phyloP scores from a whole-genome alignment of 2,329 filamentous ascomycete species.

The Talaromyces sp. region DNA sequence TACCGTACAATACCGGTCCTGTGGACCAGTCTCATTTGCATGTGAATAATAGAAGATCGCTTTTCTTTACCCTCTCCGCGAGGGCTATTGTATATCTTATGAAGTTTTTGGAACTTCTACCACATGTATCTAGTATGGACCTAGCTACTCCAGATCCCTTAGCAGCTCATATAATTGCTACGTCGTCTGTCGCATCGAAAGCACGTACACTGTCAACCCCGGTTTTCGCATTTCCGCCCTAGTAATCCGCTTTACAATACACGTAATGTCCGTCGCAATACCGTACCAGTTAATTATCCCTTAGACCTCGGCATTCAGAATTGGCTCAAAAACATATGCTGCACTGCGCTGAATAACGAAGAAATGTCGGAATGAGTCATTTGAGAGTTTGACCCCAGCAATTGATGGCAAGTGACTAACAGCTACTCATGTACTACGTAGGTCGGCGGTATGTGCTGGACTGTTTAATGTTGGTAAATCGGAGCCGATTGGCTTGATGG shows the following conservation, averaged over 20 bases:
- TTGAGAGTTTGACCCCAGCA: background rate
- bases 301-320: constrained; percentile 18
- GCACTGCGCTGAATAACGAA: background rate
- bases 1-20: constrained; percentile 8
- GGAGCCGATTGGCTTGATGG: background rate
- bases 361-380: constrained; percentile 14
- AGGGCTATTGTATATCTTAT: background rate
- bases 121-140: background rate
- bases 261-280: background rate
- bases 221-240: constrained; percentile 17
- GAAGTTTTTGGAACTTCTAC: too few relatives aligned
- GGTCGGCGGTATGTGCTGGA: too few relatives aligned
- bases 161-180: background rate
- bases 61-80: background rate
- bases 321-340: background rate
- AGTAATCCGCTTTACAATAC: constrained; percentile 11
- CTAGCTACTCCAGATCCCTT: too few relatives aligned
- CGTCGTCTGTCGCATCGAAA: too few relatives aligned
- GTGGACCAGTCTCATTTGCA: background rate
- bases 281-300: background rate
- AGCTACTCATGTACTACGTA: too few relatives aligned
- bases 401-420: background rate
- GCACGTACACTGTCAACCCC: constrained; percentile 8
- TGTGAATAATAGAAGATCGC: constrained; percentile 2
- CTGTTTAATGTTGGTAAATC: background rate